These are phyloP conservation scores for Leccinellum rugosiceps DNA, from an alignment of 768 basidiomycete species.

Conservation along the genomic window DNA sequence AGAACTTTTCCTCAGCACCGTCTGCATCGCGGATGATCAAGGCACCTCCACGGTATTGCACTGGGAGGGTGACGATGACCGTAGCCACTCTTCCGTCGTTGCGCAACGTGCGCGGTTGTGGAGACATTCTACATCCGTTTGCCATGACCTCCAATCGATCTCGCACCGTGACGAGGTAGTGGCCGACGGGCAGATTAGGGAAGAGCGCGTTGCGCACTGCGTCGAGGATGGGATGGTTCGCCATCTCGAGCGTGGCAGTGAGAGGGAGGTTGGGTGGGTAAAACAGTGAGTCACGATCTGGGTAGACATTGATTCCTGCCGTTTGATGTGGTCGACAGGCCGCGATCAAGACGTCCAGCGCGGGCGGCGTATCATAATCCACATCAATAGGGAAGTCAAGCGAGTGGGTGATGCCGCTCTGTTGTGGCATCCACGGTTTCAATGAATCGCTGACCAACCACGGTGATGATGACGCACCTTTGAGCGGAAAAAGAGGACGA, in stretches of 20 bases:
- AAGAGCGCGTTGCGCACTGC: slow-evolving; percentile 71
- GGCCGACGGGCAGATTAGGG: slow-evolving; percentile 62
- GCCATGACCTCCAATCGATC: slow-evolving; percentile 71
- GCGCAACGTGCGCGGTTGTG: slow-evolving; percentile 50
- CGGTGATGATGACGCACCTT: slow-evolving; percentile 45
- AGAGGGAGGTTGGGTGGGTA: slow-evolving; percentile 72
- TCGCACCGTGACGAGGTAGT: slow-evolving; percentile 64
- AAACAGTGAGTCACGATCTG: slow-evolving; percentile 63
- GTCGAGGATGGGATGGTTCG: slow-evolving; percentile 80
- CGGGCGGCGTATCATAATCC: slow-evolving; percentile 69
- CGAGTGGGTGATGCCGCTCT: slow-evolving; percentile 79
- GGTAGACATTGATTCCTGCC: slow-evolving; percentile 48
- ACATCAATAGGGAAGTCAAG: slow-evolving; percentile 81
- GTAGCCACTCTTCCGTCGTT: slow-evolving; percentile 73
- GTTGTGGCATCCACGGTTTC: not conserved
- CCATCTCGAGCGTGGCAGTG: slow-evolving; percentile 73
- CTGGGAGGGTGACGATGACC: slow-evolving; percentile 69
- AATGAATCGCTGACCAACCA: not conserved
- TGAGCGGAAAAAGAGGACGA: slow-evolving; percentile 75
- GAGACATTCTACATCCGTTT: slow-evolving; percentile 54
- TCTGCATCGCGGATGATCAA: slow-evolving; percentile 56
- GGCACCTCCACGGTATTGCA: slow-evolving; percentile 68
- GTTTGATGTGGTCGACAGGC: slow-evolving; percentile 67
- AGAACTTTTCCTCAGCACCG: slow-evolving; percentile 59
- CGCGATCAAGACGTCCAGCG: slow-evolving; percentile 74